A percentile compares a stretch with the other conserved stretches of the same genome.
Evolutionary conservation across 2,329 filamentous ascomycete species (phyloP).

Genomic region (Arthroderma uncinatum): DNA sequence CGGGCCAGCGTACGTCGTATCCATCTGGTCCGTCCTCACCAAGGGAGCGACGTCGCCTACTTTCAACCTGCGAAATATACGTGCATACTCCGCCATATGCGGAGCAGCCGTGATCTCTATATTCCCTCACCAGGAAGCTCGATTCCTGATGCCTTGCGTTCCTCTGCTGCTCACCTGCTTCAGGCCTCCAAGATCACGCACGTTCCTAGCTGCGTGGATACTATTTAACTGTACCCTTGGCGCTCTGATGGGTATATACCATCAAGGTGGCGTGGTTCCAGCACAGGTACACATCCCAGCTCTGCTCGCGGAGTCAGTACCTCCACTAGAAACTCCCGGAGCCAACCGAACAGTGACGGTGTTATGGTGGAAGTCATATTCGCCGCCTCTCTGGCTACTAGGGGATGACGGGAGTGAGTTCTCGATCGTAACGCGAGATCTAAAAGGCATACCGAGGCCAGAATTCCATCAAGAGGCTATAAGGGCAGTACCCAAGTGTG

Average conservation of each 20-base stretch:
- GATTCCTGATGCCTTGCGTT: constrained; percentile 42
- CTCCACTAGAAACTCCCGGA: background rate
- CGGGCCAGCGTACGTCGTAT: constrained; percentile 54
- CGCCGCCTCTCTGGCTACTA: constrained; percentile 42
- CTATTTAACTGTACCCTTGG: constrained; percentile 41
- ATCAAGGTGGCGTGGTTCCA: constrained; percentile 44
- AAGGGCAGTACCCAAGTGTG: constrained; percentile 24
- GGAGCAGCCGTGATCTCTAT: constrained; percentile 35
- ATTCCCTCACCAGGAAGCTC: constrained; percentile 43
- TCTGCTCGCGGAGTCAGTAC: constrained; percentile 25
- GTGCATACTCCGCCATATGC: constrained; percentile 35
- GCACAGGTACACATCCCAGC: constrained; percentile 38
- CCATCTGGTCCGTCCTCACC: constrained; percentile 34
- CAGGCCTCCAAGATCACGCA: constrained; percentile 29
- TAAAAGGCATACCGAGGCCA: constrained; percentile 39
- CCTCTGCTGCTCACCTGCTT: constrained; percentile 42
- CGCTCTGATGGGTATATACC: constrained; percentile 42
- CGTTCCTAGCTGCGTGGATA: constrained; percentile 37
- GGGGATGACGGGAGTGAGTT: constrained; percentile 26
- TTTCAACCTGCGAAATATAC: constrained; percentile 29
- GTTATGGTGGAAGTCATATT: constrained; percentile 47
- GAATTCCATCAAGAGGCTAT: constrained; percentile 33
- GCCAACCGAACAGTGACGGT: constrained; percentile 25
- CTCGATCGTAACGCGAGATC: constrained; percentile 33
- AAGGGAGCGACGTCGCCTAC: constrained; percentile 19